Evolutionary conservation across 1,284 basidiomycete species (phyloP), one percentile per base, ranked within the genome.

Genomic region (Porogramme epimiltina): DNA sequence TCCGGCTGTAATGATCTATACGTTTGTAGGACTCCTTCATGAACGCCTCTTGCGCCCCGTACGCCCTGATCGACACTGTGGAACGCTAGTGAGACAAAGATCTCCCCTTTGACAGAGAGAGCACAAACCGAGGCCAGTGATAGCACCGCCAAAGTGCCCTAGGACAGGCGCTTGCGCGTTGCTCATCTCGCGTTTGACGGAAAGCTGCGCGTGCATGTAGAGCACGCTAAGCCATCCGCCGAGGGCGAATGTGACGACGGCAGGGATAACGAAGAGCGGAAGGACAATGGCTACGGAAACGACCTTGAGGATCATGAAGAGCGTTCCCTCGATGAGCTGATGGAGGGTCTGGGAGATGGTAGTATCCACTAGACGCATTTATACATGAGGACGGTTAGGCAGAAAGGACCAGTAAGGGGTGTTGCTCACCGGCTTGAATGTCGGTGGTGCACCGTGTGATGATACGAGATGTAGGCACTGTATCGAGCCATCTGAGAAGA

Each of bases 101-200:
- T 19, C 23, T n/a, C 18, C 18, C 9, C 15, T 18, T 34, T 37
- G 8, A n/a, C 20, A 15, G 5, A 23, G 43, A 41, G 33, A 37
- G 8, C 5, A 63, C 78, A 45, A 55, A 87, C 84, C 72, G 18
- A 92, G 71, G 24, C 90, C 89, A 15, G 78, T 68, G 37, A 89
- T 78, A 0, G 85, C 80, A 20, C 84, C 81, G 10, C 84, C 81
- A 59, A 92, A 87, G 61, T 87, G 84, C 36, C 81, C 83, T 46
- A 88, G 74, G 5, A 90, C 78, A 0, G 87, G 87, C 2, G 82
- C 75, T 51, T 76, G 78, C 8, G 84, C 79, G 64, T 86, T 87
- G 34, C 79, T 82, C 83, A 84, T 84, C 64, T 88, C 82, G 18
- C 85, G 78, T 62, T 91, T 92, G 42, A 90, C 85, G n/a, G 83